Percentiles rank a stretch among this genome's conserved stretches.
Conservation (phyloP, 1,139 yeast species). For the Geotrichum siamense region DNA sequence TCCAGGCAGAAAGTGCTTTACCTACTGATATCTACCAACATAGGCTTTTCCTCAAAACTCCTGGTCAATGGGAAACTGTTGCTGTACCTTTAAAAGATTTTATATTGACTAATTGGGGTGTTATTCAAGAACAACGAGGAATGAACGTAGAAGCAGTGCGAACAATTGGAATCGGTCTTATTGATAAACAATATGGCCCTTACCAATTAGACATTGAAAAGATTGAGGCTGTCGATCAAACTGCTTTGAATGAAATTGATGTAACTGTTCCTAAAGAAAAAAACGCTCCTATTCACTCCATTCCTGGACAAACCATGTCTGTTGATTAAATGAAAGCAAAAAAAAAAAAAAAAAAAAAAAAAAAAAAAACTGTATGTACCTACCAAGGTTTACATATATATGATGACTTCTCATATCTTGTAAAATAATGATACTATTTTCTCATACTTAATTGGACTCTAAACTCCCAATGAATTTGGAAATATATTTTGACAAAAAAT, state of each 20-base stretch:
- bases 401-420: neutral
- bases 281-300: constrained; percentile 6
- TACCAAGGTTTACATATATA: too few relatives aligned
- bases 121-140: constrained; percentile 61
- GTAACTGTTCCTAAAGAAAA: neutral
- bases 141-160: constrained; percentile 60
- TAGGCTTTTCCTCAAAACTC: constrained; percentile 61
- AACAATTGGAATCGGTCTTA: constrained; percentile 71
- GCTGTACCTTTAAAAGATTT: constrained; percentile 70
- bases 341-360: neutral
- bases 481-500: too few relatives aligned
- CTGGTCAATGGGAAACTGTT: constrained; percentile 82
- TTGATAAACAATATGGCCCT: constrained; percentile 77
- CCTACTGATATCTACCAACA: constrained; percentile 80
- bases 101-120: constrained; percentile 78
- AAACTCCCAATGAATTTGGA: too few relatives aligned
- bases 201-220: constrained; percentile 63
- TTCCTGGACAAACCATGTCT: constrained; percentile 13
- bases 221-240: constrained; percentile 45
- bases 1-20: constrained; percentile 74
- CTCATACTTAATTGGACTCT: too few relatives aligned
- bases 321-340: constrained; percentile 4
- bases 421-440: too few relatives aligned
- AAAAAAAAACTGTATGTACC: too few relatives aligned
- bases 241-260: constrained; percentile 1